Base-by-base conservation (phyloP, 2,329 filamentous ascomycete species). In the Aureobasidium pullulans region DNA sequence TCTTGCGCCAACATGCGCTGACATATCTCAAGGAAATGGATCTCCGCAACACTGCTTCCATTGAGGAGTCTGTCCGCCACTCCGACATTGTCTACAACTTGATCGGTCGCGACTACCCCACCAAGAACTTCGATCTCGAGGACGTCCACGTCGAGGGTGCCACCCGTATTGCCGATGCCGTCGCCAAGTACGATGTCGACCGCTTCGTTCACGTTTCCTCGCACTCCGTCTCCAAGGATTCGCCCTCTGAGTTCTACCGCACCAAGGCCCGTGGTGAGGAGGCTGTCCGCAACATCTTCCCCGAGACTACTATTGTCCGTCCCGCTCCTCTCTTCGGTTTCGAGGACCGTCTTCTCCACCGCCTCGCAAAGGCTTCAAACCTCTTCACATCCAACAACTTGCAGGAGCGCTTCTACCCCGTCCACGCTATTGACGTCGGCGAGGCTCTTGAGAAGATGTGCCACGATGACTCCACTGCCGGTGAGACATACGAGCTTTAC, bases 11-110 rank as follows among this genome's bases (percentile, higher is more conserved):
- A 57, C 40, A 36, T 36, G 52, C 40, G 42, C 57, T 59, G 37
- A 59, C 47, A 39, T 13, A 10, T 11, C 15, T 53, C 23, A 65
- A 92, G 89, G 94, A 99, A 83, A 95, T 90, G 75, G 94, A 99
- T 70, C 81, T 99, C 62, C 87, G 86, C 71, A 99, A 99, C 76
- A 97, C 91, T 43, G 82, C 88, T 66, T 97, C 93, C 32, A 94
- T 99, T 68, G 94, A 99, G 73, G 92, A 96, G 76, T 94, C 90
- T 69, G 92, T 99, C 57, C 84, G 94, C 69, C 94, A 99, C 75
- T 97, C 93, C 43, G 94, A 99, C 72, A 88, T 96, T 63, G 94
- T 99, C 65, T 96, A 96, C 81, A 99, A 99, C 77, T 80, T 99
- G 67, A 82, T 96, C 70, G 94, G 94, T 65, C 88, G 93, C 64